phyloP scores from a whole-genome alignment of 768 basidiomycete species.

The Tricholoma terreum region DNA sequence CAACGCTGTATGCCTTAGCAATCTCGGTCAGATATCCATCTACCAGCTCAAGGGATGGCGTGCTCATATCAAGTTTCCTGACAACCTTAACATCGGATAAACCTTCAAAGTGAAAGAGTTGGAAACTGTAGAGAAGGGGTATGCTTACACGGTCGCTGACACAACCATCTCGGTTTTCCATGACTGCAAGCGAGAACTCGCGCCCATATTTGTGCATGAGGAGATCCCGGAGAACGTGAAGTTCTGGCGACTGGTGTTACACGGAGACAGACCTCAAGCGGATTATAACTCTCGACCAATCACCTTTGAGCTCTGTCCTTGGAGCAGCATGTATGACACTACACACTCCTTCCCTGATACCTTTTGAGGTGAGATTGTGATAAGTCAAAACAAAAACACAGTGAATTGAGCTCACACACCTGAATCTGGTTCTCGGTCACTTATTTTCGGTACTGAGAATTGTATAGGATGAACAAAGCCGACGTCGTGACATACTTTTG shows the following conservation, averaged over 20 bases:
- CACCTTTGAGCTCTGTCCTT: slow-evolving; percentile 87
- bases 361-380: slow-evolving; percentile 16
- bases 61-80: slow-evolving; percentile 66
- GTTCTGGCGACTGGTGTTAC: slow-evolving; percentile 48
- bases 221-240: slow-evolving; percentile 88
- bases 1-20: slow-evolving; percentile 78
- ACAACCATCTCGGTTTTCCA: slow-evolving; percentile 78
- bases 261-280: background rate
- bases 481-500: slow-evolving; percentile 65
- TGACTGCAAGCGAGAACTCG: slow-evolving; percentile 80
- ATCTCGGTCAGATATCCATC: slow-evolving; percentile 90
- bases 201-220: slow-evolving; percentile 96
- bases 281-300: slow-evolving; percentile 2
- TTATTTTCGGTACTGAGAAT: slow-evolving; percentile 25
- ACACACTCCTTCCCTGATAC: slow-evolving; percentile 75
- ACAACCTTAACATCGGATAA: slow-evolving; percentile 49
- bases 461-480: slow-evolving; percentile 4
- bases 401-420: slow-evolving; percentile 31
- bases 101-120: slow-evolving; percentile 5
- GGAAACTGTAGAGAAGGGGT: background rate
- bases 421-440: slow-evolving; percentile 82
- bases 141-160: slow-evolving; percentile 78
- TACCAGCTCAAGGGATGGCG: slow-evolving; percentile 73
- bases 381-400: background rate
- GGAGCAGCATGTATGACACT: slow-evolving; percentile 90